phyloP scores from a whole-genome alignment of 345 rosid genomes.

The Heritiera fomes region DNA sequence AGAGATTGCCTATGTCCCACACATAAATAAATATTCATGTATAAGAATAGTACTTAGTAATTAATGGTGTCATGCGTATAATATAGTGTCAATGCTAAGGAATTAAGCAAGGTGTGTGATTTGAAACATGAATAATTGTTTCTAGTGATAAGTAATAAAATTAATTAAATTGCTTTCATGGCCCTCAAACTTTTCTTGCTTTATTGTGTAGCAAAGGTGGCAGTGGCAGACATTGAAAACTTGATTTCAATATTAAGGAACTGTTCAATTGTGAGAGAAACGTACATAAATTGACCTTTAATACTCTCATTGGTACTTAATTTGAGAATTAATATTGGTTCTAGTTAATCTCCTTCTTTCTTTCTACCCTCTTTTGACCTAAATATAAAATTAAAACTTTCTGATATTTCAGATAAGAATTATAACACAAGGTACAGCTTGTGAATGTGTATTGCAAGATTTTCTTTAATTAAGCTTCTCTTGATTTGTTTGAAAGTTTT shows the following conservation, averaged over 20 bases:
- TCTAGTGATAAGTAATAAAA: neutral
- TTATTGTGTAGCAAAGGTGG: constrained; percentile 6
- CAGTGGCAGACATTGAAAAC: constrained; percentile 22
- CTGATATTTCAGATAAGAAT: neutral
- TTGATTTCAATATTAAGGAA: neutral
- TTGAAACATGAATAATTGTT: constrained; percentile 13
- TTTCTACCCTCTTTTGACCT: constrained; percentile 10
- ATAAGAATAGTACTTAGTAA: neutral
- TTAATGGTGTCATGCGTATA: neutral
- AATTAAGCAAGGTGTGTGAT: constrained; percentile 3
- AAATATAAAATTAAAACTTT: neutral
- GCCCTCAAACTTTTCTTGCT: constrained; percentile 14
- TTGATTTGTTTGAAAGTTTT: constrained; percentile 2
- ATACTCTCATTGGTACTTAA: neutral
- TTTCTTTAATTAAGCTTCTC: neutral
- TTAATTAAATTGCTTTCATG: constrained; percentile 11
- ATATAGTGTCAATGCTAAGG: neutral
- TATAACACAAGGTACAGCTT: neutral
- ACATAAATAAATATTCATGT: too few species aligned
- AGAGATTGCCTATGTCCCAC: constrained; percentile 4
- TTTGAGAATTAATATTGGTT: neutral
- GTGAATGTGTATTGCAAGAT: too few species aligned
- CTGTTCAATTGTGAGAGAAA: constrained; percentile 5
- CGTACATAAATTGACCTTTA: neutral
- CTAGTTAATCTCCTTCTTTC: neutral